Base-by-base conservation (phyloP, 1,139 yeast species). In the Tardiomyces blankii region DNA sequence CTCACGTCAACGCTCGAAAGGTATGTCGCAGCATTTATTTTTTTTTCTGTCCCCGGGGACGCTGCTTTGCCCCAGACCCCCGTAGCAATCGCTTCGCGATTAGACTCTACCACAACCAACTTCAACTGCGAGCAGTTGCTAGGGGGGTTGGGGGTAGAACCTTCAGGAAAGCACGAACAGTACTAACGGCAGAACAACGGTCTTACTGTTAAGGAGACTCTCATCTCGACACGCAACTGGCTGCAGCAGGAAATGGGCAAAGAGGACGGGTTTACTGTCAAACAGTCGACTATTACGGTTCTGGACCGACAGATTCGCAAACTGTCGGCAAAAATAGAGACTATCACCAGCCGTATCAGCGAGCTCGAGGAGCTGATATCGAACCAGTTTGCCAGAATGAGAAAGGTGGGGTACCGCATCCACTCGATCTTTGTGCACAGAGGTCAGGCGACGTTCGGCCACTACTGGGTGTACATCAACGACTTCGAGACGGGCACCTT, bases 361-460 rank as follows among this genome's bases (percentile, higher is more conserved):
- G 14, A 21, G 38, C 41, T 86, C 42, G 76, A 74, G 46, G 54
- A 55, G 1, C 68, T 68, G 43, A 76, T 85, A 8, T 65, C 75
- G 18, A 64, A 63, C 21, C 93, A 83, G 57, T 88, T 83, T 60
- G 68, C 70, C 18, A 68, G 69, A 9, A 77, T 82, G 65, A 75
- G 72, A 44, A 66, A 73, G 46, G 74, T 81, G 27, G 94, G 91
- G 0, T 91, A 91, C 62, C 73, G 85, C 0, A 73, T 91, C 12
- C 91, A 89, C 68, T 94, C 97, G 0, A 82, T 91, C 7, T 91
- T 91, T 58, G 87, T 93, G 42, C 98, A 91, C 63, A 72, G 96
- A 46, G 98, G 98, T 7, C 95, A 88, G 57, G 98, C 96, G 1
- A 80, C 88, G 47, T 89, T 85, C 59, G 98, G 98, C 2, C 98